Base-by-base conservation (phyloP, 2,329 filamentous ascomycete genomes). In the Fusarium gaditjirri region DNA sequence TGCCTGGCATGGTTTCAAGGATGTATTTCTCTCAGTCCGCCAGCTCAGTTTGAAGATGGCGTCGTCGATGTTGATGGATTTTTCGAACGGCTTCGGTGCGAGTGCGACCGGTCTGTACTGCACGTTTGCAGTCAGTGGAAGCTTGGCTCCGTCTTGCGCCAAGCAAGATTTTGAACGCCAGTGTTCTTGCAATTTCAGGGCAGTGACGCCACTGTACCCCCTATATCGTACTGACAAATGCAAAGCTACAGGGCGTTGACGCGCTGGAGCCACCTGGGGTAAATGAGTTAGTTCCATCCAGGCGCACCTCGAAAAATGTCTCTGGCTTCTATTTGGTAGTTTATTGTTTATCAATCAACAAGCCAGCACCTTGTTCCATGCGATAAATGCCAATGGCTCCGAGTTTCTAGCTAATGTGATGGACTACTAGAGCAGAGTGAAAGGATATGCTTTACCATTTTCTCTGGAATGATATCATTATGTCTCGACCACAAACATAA, bases 1-100 rank as follows among this genome's bases (percentile, higher is more conserved):
- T 76, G 77, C 78, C 80, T 78, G 78, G 80, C 81, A 83, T 83
- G 77, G 77, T 83, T 78, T 67, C 72, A 71, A 69, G 62, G 72
- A 68, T 72, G 62, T 50, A 66, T 68, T 62, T 67, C 66, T 74
- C 61, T 72, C 49, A 62, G 59, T 69, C 65, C 65, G 65, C 68
- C 60, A 61, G 66, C 68, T 75, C 72, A 52, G 67, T 65, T 61
- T 77, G 73, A 73, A 73, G 76, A 77, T 77, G 73, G 71, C 66
- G 71, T 65, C 65, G 54, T 75, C 56, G 65, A 72, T 75, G 75
- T 74, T 71, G 76, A 71, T 76, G 76, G 65, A 65, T 76, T 78
- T 69, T 69, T 69, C 63, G 73, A 77, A 60, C 62, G 54, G 62
- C 67, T 75, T 75, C 61, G 71, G 64, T 75, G 70, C 71, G 75